Evolutionary conservation across 495 filamentous ascomycete genomes (phyloP).

Genomic region (Cladorrhinum samala): DNA sequence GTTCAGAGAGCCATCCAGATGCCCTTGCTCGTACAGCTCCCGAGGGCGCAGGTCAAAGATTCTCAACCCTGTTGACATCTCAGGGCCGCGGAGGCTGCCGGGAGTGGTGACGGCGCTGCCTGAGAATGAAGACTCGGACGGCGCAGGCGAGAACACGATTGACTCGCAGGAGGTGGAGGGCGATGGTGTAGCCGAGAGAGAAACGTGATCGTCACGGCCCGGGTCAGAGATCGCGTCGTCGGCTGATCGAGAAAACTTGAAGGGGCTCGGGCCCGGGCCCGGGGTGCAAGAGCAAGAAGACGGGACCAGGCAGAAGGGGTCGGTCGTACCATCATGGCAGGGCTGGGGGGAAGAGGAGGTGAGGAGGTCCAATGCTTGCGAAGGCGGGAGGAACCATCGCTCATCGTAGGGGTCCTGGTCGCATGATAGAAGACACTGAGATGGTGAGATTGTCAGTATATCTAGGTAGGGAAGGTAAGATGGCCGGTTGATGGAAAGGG

Average conservation of each 20-base stretch:
- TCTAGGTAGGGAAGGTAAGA: too few relatives aligned
- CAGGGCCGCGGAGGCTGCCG: background rate
- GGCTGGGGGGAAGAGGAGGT: conserved; percentile 32
- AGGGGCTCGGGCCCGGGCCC: background rate
- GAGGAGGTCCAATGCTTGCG: conserved; percentile 33
- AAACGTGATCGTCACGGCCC: too few relatives aligned
- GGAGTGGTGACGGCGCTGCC: background rate
- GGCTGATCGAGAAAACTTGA: background rate
- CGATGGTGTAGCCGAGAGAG: too few relatives aligned
- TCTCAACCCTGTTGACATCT: too few relatives aligned
- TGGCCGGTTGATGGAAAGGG: too few relatives aligned
- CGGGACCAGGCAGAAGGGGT: conserved; percentile 29
- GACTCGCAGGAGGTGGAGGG: too few relatives aligned
- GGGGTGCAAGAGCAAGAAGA: conserved; percentile 28
- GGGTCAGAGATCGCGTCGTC: background rate
- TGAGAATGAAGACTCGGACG: background rate
- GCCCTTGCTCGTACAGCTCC: background rate
- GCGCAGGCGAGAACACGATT: background rate
- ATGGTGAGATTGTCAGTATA: conserved; percentile 1
- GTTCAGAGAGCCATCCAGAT: background rate
- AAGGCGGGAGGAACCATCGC: conserved; percentile 38
- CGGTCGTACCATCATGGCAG: conserved; percentile 22
- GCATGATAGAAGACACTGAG: conserved; percentile 42
- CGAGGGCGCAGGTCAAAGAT: conserved; percentile 2
- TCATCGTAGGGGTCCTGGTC: conserved; percentile 51